Evolutionary conservation across 1,139 yeast genomes (phyloP), one percentile per base, ranked within the genome.

Genomic region (Saccharomyces hybrid): DNA sequence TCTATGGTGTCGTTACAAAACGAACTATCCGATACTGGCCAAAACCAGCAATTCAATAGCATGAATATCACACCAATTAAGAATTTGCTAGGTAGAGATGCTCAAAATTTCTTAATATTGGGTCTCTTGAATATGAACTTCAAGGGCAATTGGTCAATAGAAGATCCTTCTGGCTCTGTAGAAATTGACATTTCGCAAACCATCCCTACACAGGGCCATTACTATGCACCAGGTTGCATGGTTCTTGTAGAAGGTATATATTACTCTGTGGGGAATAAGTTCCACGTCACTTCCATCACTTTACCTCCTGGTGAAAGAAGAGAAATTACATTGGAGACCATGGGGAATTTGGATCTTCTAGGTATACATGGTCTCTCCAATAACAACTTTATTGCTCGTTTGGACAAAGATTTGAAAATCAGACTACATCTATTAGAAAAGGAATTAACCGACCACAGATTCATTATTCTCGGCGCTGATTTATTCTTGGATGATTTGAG

Each of bases 281-380:
- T 93, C 65, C 82, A 86, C 59, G 96, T 87, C 1, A 79, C 87
- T 41, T 80, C 86, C 13, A 76, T 91, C 53, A 88, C 88, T 1
- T 97, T 89, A 57, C 99, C 99, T 1, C 91, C 95, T 0, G 86
- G 90, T 2, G 99, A 93, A 67, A 76, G 80, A 60, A 75, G 98
- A 57, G 84, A 79, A 14, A 69, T 65, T 1, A 77, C 95, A 0
- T 67, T 84, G 54, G 91, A 84, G 46, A 83, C 84, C 1, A 84
- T 82, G 58, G 97, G 97, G 0, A 79, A 86, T 62, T 66, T 88
- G 26, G 98, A 93, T 68, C 84, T 89, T 61, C 74, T 87, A 65
- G 93, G 95, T 1, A 75, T 86, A n/a, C 80, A 78, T 56, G 64
- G 66, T 4, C 46, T 54, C 8, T 63, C 68, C 11, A 63, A 58